These are phyloP conservation scores for Dothidotthia symphoricarpi DNA, from an alignment of 2,329 filamentous ascomycete species.

Conservation along the genomic window DNA sequence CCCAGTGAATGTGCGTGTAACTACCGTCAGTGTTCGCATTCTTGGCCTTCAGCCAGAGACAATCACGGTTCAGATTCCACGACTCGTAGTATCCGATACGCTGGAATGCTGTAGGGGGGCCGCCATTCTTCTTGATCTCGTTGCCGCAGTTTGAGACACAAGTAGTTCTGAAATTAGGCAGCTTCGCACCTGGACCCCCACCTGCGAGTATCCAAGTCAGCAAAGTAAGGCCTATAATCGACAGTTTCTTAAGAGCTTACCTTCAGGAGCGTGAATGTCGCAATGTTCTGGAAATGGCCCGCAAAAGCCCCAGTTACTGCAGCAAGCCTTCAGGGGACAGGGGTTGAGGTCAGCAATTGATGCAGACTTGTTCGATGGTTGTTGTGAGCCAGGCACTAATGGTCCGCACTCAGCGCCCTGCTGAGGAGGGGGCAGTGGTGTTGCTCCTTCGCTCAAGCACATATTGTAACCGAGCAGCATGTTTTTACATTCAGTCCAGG, in stretches of 20 bases:
- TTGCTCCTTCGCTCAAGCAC: conserved; percentile 44
- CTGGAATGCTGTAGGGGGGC: conserved; percentile 1
- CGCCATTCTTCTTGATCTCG: conserved; percentile 8
- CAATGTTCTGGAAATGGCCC: conserved; percentile 46
- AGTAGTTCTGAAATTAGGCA: conserved; percentile 6
- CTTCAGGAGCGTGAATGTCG: conserved; percentile 6
- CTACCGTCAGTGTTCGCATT: conserved; percentile 7
- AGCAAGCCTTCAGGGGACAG: conserved; percentile 21
- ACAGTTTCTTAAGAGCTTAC: no score
- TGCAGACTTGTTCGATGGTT: conserved; percentile 9
- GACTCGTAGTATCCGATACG: conserved; percentile 12
- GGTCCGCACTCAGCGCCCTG: conserved; percentile 49
- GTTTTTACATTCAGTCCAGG: conserved; percentile 43
- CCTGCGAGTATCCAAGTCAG: no score
- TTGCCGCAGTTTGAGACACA: conserved; percentile 13
- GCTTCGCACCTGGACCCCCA: neutral
- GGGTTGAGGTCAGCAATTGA: conserved; percentile 16
- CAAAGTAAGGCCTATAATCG: no score
- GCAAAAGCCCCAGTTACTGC: conserved; percentile 20
- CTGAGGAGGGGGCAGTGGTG: conserved; percentile 40
- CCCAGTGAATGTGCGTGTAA: conserved; percentile 11
- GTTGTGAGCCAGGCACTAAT: conserved; percentile 41
- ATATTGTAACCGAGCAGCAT: conserved; percentile 36
- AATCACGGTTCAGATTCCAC: conserved; percentile 7
- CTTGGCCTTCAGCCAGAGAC: conserved; percentile 5